Evolutionary conservation across 495 filamentous ascomycete genomes (phyloP).

Genomic region (Annulohypoxylon nitens): DNA sequence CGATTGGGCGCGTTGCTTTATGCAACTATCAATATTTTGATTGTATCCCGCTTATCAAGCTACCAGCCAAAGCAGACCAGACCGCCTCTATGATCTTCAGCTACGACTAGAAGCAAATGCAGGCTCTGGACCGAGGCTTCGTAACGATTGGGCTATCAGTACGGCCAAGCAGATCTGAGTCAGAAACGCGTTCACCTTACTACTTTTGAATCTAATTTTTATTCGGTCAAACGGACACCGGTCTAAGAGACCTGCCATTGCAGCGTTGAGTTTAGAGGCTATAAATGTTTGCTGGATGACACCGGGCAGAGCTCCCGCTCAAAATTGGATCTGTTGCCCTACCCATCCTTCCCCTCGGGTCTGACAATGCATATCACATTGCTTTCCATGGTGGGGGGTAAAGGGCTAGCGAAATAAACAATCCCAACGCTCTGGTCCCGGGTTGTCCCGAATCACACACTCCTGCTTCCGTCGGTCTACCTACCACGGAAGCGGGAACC

Average conservation of each 20-base stretch:
- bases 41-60: conserved; percentile 10
- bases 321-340: conserved; percentile 5
- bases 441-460: not conserved
- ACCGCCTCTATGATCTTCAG: conserved; percentile 18
- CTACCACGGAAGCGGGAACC: conserved; percentile 22
- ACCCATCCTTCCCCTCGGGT: conserved; percentile 13
- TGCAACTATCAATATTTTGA: conserved; percentile 30
- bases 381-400: not conserved
- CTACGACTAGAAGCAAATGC: conserved; percentile 1
- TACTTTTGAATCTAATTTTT: not conserved
- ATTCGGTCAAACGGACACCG: not conserved
- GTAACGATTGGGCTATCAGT: not conserved
- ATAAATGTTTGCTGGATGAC: not conserved
- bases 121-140: not conserved
- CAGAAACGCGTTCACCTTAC: not conserved
- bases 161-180: not conserved
- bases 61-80: not conserved
- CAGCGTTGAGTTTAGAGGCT: not conserved
- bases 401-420: not conserved
- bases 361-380: not conserved
- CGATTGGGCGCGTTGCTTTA: conserved; percentile 13
- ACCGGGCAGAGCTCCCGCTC: not conserved
- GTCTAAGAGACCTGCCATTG: not conserved
- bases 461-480: conserved; percentile 11
- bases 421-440: conserved; percentile 29